A percentile compares a stretch with the other conserved stretches of the same genome.
Evolutionary conservation across 106 monocot species (phyloP).

Genomic region (Posidonia australis): DNA sequence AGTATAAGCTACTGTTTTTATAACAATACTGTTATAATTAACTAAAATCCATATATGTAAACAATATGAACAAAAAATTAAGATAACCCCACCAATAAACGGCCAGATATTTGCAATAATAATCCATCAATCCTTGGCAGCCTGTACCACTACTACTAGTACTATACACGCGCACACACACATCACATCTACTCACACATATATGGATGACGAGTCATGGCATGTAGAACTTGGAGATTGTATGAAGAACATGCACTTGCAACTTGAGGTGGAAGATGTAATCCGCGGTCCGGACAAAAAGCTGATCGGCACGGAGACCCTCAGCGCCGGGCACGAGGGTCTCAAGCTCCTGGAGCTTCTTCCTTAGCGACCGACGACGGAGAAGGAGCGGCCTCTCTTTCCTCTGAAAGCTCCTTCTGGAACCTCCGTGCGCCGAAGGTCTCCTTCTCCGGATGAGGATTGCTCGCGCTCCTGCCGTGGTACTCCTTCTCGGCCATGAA

Average conservation of each 20-base stretch:
- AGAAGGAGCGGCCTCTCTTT: neutral
- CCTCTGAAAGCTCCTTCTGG: neutral
- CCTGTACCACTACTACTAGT: too few species aligned
- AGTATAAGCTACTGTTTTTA: too few species aligned
- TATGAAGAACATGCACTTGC: slow-evolving; percentile 33
- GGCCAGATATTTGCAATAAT: too few species aligned
- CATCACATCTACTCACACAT: too few species aligned
- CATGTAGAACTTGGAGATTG: slow-evolving; percentile 29
- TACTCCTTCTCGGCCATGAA: neutral
- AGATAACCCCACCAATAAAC: too few species aligned
- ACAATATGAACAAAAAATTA: too few species aligned
- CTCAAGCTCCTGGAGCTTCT: slow-evolving; percentile 55
- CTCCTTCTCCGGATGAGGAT: neutral
- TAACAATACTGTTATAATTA: too few species aligned
- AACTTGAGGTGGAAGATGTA: slow-evolving; percentile 48
- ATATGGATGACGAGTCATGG: too few species aligned
- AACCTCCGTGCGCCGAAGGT: neutral
- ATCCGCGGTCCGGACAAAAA: slow-evolving; percentile 37
- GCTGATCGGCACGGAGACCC: slow-evolving; percentile 33
- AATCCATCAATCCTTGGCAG: too few species aligned
- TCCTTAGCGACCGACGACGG: slow-evolving; percentile 1
- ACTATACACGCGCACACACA: too few species aligned
- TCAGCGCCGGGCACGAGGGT: slow-evolving; percentile 53
- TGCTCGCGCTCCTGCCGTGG: neutral
- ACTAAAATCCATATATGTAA: too few species aligned